Base-by-base conservation (phyloP, 2,329 filamentous ascomycete species). In the Curvularia lunata region DNA sequence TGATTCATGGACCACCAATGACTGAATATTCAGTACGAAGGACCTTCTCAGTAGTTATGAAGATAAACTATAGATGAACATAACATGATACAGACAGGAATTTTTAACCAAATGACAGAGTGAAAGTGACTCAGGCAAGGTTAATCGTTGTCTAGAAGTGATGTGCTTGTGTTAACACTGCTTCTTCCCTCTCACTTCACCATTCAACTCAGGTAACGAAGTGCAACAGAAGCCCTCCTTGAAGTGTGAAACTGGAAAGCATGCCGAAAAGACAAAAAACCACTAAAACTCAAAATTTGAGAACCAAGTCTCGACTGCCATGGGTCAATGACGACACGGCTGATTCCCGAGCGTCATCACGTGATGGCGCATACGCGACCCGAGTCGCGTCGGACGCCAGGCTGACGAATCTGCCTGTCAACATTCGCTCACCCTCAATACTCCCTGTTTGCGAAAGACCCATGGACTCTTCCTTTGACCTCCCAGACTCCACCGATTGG, bases 401-500 rank as follows among this genome's bases (percentile, higher is more conserved):
- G 40, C 28, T 52, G 48, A 56, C 48, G 23, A 27, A 54, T 52
- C 51, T 53, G 42, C 54, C 60, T 54, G 41, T 54, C 49, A 60
- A 60, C 46, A 40, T 54, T 48, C 52, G 45, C 16, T 50, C 58
- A 43, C 59, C 56, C 16, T 53, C 48, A 59, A 30, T 6, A 40
- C 47, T 50, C 41, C 12, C 52, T 28, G 58, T 51, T 16, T 46
- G 45, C 42, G 47, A 61, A 30, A 21, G 56, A 42, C 56, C 54
- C 32, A 76, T 75, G 74, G 71, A 75, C 47, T 38, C 66, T 21
- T 67, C 68, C 5, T 75, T 77, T 61, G 76, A 81, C 55, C 68
- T 94, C 41, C 79, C 89, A 48, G 91, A 95, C 78, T 88, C 91
- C n/a, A 93, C 91, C 52, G 91, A 96, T 80, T 96, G 91, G 91